Conservation (phyloP, 2,329 filamentous ascomycete genomes). For the Bimuria novae-zelandiae region DNA sequence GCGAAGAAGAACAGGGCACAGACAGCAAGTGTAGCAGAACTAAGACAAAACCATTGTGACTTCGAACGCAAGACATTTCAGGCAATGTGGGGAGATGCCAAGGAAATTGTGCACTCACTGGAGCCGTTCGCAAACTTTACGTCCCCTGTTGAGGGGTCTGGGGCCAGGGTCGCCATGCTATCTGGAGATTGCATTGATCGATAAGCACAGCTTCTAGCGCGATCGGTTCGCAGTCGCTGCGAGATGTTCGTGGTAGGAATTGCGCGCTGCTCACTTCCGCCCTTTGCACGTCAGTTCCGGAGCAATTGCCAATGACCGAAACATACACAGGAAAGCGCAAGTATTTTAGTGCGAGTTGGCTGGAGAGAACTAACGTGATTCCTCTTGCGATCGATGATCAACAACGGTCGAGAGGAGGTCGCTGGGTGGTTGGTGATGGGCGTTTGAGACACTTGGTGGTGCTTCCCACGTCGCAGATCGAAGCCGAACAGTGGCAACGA, state of each 20-base stretch:
- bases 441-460: constrained; percentile 36
- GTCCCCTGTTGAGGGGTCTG: constrained; percentile 38
- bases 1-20: constrained; percentile 31
- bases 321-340: constrained; percentile 22
- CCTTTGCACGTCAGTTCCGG: constrained; percentile 27
- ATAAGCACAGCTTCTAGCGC: constrained; percentile 12
- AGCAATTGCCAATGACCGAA: constrained; percentile 24
- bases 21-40: constrained; percentile 25
- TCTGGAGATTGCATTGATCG: constrained; percentile 36
- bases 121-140: constrained; percentile 38
- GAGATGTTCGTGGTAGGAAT: constrained; percentile 4
- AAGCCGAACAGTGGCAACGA: constrained; percentile 14
- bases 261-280: not conserved
- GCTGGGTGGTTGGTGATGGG: constrained; percentile 14
- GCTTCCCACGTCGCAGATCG: constrained; percentile 36
- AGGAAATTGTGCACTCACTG: constrained; percentile 34
- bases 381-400: not conserved
- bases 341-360: not conserved
- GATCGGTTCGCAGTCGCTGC: constrained; percentile 18
- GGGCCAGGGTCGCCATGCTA: constrained; percentile 43
- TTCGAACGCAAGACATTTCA: constrained; percentile 37
- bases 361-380: not conserved
- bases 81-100: constrained; percentile 24
- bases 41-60: constrained; percentile 38
- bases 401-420: not conserved